Percentiles rank a stretch among this genome's conserved stretches.
These are phyloP conservation scores for Plasmodium cynomolgi DNA, from an alignment of 169 alveolate genomes.

Conservation along the genomic window DNA sequence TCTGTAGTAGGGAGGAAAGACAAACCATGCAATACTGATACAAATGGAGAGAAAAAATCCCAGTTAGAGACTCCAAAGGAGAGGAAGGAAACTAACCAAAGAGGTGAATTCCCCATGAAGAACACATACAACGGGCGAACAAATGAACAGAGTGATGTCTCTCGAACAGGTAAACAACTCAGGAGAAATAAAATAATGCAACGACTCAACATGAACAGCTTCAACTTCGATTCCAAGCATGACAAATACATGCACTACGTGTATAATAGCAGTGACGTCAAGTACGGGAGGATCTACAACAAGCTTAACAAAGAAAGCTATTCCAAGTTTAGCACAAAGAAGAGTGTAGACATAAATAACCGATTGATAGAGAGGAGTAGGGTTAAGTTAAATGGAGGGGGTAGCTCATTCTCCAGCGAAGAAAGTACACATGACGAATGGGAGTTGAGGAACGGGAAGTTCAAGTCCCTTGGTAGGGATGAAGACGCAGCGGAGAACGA, in stretches of 20 bases:
- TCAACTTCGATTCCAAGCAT: background rate
- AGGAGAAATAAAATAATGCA: constrained; percentile 2
- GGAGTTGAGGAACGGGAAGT: background rate
- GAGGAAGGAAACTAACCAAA: background rate
- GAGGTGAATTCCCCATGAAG: background rate
- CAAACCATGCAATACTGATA: no score
- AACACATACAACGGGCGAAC: background rate
- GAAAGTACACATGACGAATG: background rate
- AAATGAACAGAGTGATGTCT: background rate
- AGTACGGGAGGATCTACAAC: constrained; percentile 14
- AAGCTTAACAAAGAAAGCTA: constrained; percentile 16
- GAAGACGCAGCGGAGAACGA: background rate
- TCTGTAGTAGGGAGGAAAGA: background rate
- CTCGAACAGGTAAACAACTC: background rate
- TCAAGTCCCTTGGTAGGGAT: background rate
- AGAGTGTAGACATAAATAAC: constrained; percentile 3
- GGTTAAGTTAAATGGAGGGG: background rate
- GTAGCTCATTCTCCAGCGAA: background rate
- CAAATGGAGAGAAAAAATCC: background rate
- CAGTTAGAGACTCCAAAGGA: background rate
- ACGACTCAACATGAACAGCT: constrained; percentile 18
- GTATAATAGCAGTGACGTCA: constrained; percentile 30
- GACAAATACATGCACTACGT: constrained; percentile 57
- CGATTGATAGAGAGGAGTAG: background rate
- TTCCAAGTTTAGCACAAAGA: background rate